Evolutionary conservation across 2,329 filamentous ascomycete species (phyloP), one percentile per base, ranked within the genome.

Genomic region (Beauveria brongniartii): DNA sequence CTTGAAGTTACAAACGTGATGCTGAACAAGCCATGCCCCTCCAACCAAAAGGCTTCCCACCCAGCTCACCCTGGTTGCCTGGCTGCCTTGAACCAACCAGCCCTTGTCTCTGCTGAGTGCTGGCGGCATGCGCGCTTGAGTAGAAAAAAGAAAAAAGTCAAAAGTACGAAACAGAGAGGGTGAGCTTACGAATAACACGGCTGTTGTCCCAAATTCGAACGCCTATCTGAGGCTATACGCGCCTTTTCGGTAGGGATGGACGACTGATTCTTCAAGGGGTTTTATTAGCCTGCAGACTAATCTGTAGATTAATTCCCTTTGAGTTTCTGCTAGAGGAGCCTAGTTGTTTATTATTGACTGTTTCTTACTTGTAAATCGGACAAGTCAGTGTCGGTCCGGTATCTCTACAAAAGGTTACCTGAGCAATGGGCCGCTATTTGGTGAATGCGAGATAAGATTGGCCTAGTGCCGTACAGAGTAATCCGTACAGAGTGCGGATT

Each of bases 121-220:
- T 37, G 47, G 56, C 56, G 56, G 37, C n/a, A 59, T 59, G 7
- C 47, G 48, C 56, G 56, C 34, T 44, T 53, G 48, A 51, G 34
- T 34, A 16, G 40, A 57, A 46, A 52, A 51, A 44, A 52, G 22
- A 14, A 26, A 26, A 34, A 14, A 46, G 5, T 10, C 12, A 0
- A 0, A 40, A 52, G 18, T 22, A 46, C 2, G 22, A 26, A 40
- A 46, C 14, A 16, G 30, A 44, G 40, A 44, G 20, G 12, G 9
- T 14, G 34, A 24, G 30, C 6, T 52, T 24, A 30, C 28, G 28
- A 30, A 30, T 30, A 3, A 37, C 18, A 18, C 48, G 50, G 22
- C 30, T 34, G 30, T 14, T 10, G 30, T 34, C 30, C 30, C 10
- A 10, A 4, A 12, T 12, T 34, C 30, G 22, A 37, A 30, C 50